A percentile compares a stretch with the other conserved stretches of the same genome.
phyloP scores from a whole-genome alignment of 805 yeast species.

The Ascoidea rubescens region DNA sequence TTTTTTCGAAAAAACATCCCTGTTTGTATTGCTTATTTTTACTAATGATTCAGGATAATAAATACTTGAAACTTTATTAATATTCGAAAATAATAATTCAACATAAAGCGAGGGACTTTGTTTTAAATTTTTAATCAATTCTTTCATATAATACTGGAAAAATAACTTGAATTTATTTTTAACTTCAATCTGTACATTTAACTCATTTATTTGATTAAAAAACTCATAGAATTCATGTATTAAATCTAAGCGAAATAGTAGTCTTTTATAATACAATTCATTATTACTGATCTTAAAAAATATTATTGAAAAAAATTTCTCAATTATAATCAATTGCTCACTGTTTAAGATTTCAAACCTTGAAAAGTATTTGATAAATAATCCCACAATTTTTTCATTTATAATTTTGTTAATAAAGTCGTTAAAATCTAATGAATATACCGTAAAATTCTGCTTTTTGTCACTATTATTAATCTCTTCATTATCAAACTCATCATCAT shows the following conservation, averaged over 20 bases:
- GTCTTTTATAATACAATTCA: too few species aligned
- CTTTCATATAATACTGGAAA: background rate
- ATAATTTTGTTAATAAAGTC: background rate
- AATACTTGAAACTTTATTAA: too few species aligned
- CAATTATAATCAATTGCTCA: background rate
- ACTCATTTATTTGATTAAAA: too few species aligned
- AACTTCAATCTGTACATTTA: background rate
- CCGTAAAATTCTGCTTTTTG: too few species aligned
- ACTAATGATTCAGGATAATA: background rate
- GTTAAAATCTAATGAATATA: too few species aligned
- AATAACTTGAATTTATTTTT: too few species aligned
- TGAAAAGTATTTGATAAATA: background rate
- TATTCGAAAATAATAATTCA: background rate
- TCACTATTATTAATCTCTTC: too few species aligned
- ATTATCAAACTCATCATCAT: background rate
- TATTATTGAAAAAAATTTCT: background rate
- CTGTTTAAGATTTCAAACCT: background rate
- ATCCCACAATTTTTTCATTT: background rate
- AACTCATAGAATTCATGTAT: background rate
- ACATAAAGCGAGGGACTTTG: background rate
- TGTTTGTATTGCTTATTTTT: too few species aligned
- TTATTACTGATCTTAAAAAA: too few species aligned
- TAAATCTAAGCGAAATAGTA: background rate
- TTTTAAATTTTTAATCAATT: too few species aligned
- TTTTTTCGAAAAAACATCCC: background rate